Base-by-base conservation (phyloP, 1,284 basidiomycete genomes). In the Naganishia sp. region DNA sequence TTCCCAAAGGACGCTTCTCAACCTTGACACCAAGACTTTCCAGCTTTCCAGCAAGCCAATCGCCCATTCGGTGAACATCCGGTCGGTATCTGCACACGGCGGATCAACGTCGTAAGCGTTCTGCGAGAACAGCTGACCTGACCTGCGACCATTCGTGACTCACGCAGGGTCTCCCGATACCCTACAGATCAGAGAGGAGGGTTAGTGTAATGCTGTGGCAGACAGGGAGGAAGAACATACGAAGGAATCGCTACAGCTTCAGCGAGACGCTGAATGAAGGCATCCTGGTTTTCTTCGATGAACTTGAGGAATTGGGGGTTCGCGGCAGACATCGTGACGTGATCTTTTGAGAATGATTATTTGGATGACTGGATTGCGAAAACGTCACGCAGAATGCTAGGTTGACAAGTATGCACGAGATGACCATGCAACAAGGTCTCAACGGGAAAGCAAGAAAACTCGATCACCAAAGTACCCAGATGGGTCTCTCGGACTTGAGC, bases 161-260 rank as follows among this genome's bases (percentile, higher is more conserved):
- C 67, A 79, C 78, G 70, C 71, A 32, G 78, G 63, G 64, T 81
- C 79, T 17, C 80, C 81, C 13, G 79, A 80, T 55, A 83, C 80
- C 15, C 77, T 79, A 68, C 9, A 9, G 21, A 23, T 15, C 28
- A 50, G 11, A 31, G 6, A 32, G 43, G 9, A 52, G n/a, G 18
- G 39, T 50, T 13, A 23, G 21, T 41, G 18, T 2, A 23, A 15
- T 23, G 17, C 18, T 42, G n/a, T 17, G 18, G 23, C 13, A 3
- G 11, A n/a, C 21, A 7, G 11, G 2, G 45, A 5, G 9, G 17
- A 15, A 45, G n/a, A 32, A 76, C 81, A 70, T 71, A 91, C 91
- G 90, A 91, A 61, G 92, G 90, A 71, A 96, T 95, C 46, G 87
- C 86, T 67, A 96, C 91, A n/a, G 93, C 91, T 52, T 89, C 84